Percentiles rank a stretch among this genome's conserved stretches.
Evolutionary conservation across 306 rosid species (phyloP).

Genomic region (Dalbergia oliveri): DNA sequence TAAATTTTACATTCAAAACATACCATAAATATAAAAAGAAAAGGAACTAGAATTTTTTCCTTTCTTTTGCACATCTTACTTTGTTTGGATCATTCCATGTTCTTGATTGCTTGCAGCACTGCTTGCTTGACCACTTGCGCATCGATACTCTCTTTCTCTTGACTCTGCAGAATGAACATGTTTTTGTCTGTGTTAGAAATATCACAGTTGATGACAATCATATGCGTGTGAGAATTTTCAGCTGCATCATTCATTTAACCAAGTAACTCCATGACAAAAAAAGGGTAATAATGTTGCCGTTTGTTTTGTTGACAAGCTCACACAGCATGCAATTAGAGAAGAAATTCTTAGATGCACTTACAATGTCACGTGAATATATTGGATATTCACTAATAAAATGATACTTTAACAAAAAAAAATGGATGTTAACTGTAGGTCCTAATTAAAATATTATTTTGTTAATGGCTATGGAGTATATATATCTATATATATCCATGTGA

Average conservation of each 20-base stretch:
- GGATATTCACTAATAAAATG: no score
- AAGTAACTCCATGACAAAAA: slow-evolving; percentile 28
- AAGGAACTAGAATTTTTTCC: background rate
- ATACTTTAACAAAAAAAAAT: no score
- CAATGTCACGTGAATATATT: no score
- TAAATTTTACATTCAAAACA: slow-evolving; percentile 34
- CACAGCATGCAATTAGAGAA: slow-evolving; percentile 25
- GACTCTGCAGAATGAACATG: slow-evolving; percentile 53
- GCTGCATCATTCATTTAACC: slow-evolving; percentile 9
- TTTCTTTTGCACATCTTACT: slow-evolving; percentile 22
- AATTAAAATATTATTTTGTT: no score
- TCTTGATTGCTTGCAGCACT: slow-evolving; percentile 72
- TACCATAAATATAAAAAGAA: background rate
- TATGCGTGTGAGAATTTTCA: background rate
- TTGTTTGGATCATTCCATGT: slow-evolving; percentile 53
- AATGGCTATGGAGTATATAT: no score
- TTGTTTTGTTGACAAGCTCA: background rate
- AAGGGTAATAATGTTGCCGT: background rate
- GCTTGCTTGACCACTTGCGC: slow-evolving; percentile 83
- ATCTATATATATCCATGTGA: no score
- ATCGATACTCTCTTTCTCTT: slow-evolving; percentile 63
- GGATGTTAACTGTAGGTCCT: no score
- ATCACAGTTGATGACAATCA: background rate
- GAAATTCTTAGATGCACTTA: no score
- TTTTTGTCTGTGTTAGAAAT: background rate